These are phyloP conservation scores for Musa beccarii DNA, from an alignment of 176 grass and related monocot genomes.

Conservation along the genomic window DNA sequence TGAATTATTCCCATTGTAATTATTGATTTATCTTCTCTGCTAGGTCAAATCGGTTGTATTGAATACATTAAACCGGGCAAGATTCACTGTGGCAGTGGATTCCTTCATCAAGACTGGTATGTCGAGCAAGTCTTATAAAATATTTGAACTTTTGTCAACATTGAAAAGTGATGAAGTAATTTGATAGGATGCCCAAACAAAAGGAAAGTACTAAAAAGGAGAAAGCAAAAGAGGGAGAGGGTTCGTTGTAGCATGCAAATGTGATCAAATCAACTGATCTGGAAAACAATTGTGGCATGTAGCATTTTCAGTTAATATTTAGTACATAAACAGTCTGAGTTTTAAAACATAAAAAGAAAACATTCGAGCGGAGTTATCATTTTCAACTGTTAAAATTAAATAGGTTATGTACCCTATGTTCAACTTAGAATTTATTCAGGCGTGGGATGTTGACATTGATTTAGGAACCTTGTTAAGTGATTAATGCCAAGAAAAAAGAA, in stretches of 20 bases:
- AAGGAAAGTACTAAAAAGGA: no score
- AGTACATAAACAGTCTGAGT: no score
- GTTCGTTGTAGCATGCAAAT: no score
- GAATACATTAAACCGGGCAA: constrained; percentile 90
- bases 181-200: background rate
- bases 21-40: constrained; percentile 23
- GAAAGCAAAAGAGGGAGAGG: no score
- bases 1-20: constrained; percentile 15
- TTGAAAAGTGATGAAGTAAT: background rate
- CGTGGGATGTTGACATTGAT: background rate
- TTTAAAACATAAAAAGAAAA: no score
- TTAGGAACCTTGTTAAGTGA: background rate
- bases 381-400: background rate
- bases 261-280: no score
- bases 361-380: background rate
- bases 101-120: constrained; percentile 96
- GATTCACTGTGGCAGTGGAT: constrained; percentile 93
- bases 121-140: constrained; percentile 2
- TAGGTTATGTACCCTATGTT: background rate
- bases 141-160: background rate
- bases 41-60: constrained; percentile 96
- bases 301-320: background rate
- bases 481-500: background rate
- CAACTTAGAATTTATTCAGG: background rate
- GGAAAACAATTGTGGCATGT: background rate